Evolutionary conservation across 2,329 filamentous ascomycete species (phyloP).

Genomic region (Fusarium sp.): DNA sequence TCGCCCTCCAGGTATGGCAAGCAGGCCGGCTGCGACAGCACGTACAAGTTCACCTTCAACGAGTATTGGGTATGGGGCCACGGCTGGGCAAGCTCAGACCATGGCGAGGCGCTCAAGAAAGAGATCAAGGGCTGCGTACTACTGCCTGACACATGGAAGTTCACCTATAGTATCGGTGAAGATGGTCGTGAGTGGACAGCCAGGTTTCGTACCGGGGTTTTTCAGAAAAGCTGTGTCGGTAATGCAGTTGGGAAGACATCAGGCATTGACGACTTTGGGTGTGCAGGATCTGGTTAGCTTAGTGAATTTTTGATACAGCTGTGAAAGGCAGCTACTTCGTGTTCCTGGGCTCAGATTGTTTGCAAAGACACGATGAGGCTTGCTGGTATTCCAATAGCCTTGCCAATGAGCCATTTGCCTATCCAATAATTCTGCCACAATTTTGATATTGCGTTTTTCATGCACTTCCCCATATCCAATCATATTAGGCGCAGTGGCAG

Average conservation of each 20-base stretch:
- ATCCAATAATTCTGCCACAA: rapidly evolving
- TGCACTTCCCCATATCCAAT: rapidly evolving
- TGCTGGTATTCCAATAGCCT: neutral
- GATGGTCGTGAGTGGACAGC: neutral
- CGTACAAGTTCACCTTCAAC: neutral
- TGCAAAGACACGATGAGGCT: neutral
- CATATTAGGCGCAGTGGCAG: slow-evolving; percentile 22
- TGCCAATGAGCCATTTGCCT: too few relatives aligned
- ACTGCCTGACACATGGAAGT: neutral
- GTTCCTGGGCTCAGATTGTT: neutral
- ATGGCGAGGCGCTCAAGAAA: neutral
- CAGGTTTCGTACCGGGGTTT: neutral
- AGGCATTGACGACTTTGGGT: neutral
- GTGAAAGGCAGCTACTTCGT: neutral
- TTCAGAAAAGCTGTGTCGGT: neutral
- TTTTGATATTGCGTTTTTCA: rapidly evolving
- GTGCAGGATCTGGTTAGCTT: neutral
- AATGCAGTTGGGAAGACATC: neutral
- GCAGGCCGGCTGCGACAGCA: neutral
- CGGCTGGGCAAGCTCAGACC: neutral
- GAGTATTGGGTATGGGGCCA: neutral
- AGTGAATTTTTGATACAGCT: neutral
- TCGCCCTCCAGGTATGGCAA: neutral
- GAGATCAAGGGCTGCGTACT: neutral
- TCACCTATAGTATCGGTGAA: neutral